These are phyloP conservation scores for Brassica napus DNA, from an alignment of 345 rosid species.

Conservation along the genomic window Da-Ae NC_063439.1:10141501-10142000, in stretches of 20 bases:
- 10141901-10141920: slow-evolving; percentile 2
- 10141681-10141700: neutral
- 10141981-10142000: slow-evolving; percentile 12
- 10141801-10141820: neutral
- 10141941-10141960: neutral
- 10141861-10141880: slow-evolving; percentile 9
- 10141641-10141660: neutral
- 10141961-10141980: neutral
- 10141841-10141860: neutral
- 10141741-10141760: slow-evolving; percentile 7
- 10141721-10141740: slow-evolving; percentile 18
- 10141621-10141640: slow-evolving; percentile 72
- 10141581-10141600: slow-evolving; percentile 92
- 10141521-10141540: slow-evolving; percentile 93
- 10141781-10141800: neutral
- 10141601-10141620: slow-evolving; percentile 83
- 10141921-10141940: neutral
- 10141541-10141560: slow-evolving; percentile 89
- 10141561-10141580: slow-evolving; percentile 97
- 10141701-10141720: neutral
- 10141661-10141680: slow-evolving; percentile 9
- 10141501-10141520: slow-evolving; percentile 74
- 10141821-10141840: slow-evolving; percentile 26
- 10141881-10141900: neutral
- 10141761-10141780: neutral